phyloP scores from a whole-genome alignment of 306 rosid genomes.

The Acacia crassicarpa region DNA sequence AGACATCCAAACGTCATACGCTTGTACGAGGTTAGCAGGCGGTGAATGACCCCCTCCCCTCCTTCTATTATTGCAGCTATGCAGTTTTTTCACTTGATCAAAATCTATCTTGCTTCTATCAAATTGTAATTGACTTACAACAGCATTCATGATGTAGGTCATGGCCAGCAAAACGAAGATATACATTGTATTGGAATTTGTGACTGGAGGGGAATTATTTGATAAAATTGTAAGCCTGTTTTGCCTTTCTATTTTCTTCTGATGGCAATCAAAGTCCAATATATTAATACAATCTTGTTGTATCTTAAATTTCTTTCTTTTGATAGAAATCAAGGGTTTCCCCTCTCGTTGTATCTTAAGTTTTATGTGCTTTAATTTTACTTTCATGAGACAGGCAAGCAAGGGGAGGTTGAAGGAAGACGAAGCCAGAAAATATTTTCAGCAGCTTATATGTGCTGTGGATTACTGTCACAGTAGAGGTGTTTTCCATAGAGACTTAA shows the following conservation, averaged over 20 bases:
- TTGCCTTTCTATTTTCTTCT: conserved; percentile 13
- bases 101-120: conserved; percentile 12
- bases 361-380: conserved; percentile 15
- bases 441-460: conserved; percentile 90
- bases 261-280: not conserved
- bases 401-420: conserved; percentile 90
- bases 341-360: not conserved
- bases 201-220: conserved; percentile 94
- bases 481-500: conserved; percentile 88
- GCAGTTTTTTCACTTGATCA: not conserved
- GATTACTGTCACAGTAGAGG: conserved; percentile 98
- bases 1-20: conserved; percentile 94
- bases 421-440: conserved; percentile 92
- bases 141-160: conserved; percentile 59
- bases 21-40: conserved; percentile 79
- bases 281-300: conserved; percentile 15
- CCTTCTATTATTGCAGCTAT: conserved; percentile 16
- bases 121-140: conserved; percentile 22
- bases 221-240: conserved; percentile 80
- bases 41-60: not conserved
- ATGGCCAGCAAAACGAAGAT: conserved; percentile 97
- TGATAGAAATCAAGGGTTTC: too few relatives aligned
- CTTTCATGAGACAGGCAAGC: conserved; percentile 58
- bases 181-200: conserved; percentile 87
- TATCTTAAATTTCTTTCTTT: not conserved